Evolutionary conservation across 2,329 filamentous ascomycete species (phyloP).

Genomic region (Penicillium sp.): DNA sequence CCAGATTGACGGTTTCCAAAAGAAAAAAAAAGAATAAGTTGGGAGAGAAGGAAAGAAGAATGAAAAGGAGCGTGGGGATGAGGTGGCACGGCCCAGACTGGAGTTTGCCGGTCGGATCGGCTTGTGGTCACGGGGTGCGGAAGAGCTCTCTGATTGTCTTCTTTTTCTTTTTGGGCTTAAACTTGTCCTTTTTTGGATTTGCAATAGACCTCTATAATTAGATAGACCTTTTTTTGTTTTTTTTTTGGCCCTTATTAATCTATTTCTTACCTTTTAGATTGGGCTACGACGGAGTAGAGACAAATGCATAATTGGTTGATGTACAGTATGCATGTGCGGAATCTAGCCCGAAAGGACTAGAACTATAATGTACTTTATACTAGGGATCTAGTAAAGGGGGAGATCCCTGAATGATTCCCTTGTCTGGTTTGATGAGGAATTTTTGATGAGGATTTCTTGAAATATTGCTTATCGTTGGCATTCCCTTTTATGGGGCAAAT

Average conservation of each 20-base stretch:
- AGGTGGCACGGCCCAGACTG: constrained; percentile 24
- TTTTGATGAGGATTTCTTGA: background rate
- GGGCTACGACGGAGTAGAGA: background rate
- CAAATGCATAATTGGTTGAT: background rate
- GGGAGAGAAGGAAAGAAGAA: constrained; percentile 20
- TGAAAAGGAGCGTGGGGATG: constrained; percentile 31
- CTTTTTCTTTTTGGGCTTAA: constrained; percentile 4
- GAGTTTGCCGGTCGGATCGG: constrained; percentile 23
- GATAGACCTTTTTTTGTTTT: background rate
- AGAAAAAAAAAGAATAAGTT: constrained; percentile 12
- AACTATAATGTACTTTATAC: background rate
- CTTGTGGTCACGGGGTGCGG: constrained; percentile 19
- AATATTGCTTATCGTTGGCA: background rate
- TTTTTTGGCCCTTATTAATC: background rate
- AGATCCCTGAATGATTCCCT: background rate
- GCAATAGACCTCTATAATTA: background rate
- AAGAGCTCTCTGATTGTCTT: constrained; percentile 9
- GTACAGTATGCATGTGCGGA: constrained; percentile 5
- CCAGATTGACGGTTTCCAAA: constrained; percentile 20
- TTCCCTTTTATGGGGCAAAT: background rate
- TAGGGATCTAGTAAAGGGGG: background rate
- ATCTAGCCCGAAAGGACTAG: constrained; percentile 2
- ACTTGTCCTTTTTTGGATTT: background rate
- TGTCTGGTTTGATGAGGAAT: background rate
- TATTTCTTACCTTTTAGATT: background rate